phyloP scores from a whole-genome alignment of 2,329 filamentous ascomycete species.

The Chlorencoelia australis region DNA sequence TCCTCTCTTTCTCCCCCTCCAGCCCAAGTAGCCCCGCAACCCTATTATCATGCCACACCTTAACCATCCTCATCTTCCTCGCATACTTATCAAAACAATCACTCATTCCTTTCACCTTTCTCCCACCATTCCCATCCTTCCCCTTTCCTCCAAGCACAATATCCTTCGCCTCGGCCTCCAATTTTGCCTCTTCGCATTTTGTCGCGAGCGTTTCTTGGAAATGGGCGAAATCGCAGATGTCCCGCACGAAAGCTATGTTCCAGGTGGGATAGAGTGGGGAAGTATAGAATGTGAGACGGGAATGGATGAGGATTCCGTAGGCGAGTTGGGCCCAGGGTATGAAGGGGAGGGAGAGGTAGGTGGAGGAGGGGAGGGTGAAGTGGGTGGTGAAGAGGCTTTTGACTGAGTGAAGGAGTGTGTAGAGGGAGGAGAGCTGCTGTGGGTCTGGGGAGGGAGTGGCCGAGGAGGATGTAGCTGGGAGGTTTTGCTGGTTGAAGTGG shows the following conservation, averaged over 20 bases:
- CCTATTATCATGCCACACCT: not conserved
- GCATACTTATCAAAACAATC: slow-evolving; percentile 5
- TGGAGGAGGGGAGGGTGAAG: not conserved
- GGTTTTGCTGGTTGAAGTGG: not conserved
- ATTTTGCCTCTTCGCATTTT: not conserved
- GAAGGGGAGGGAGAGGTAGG: slow-evolving; percentile 1
- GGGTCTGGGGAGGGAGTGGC: not conserved
- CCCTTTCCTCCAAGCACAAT: not conserved
- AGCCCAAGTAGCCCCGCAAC: no score
- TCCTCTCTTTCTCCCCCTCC: no score
- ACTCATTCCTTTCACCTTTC: not conserved
- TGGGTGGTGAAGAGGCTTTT: not conserved
- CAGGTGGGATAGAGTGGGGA: not conserved
- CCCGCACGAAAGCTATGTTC: slow-evolving; percentile 2
- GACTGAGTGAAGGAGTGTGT: not conserved
- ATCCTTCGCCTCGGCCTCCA: not conserved
- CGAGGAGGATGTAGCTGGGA: not conserved
- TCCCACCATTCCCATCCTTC: not conserved
- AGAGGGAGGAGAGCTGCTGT: not conserved
- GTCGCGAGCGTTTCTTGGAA: not conserved
- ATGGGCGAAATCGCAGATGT: slow-evolving; percentile 1
- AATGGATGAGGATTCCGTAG: slow-evolving; percentile 1
- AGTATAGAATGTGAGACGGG: slow-evolving; percentile 1
- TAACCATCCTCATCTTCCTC: not conserved
- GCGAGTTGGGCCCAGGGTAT: not conserved